phyloP scores from a whole-genome alignment of 805 yeast species.

The Candida endomychidarum region DNA sequence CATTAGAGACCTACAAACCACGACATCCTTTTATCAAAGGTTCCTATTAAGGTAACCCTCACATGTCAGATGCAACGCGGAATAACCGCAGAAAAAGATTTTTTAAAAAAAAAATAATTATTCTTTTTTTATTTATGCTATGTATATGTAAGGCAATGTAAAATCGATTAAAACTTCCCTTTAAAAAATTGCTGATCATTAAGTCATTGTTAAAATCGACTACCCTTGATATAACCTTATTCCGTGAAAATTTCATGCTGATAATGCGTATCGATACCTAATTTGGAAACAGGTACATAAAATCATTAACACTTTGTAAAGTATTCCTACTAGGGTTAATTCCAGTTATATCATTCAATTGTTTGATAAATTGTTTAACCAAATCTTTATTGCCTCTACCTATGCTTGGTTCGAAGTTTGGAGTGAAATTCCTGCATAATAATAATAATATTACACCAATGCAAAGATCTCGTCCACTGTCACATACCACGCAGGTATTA shows the following conservation, averaged over 20 bases:
- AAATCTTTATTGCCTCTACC: slow-evolving; percentile 43
- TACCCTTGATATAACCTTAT: too few species aligned
- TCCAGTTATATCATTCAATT: slow-evolving; percentile 45
- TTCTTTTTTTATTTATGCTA: too few species aligned
- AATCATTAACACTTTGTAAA: slow-evolving; percentile 64
- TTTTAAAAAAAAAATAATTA: too few species aligned
- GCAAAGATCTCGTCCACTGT: slow-evolving; percentile 65
- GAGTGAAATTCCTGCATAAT: slow-evolving; percentile 46
- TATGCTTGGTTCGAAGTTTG: slow-evolving; percentile 35
- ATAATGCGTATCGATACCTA: neutral
- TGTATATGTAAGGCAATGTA: too few species aligned
- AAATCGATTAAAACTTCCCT: too few species aligned
- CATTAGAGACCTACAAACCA: too few species aligned
- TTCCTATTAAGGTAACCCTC: too few species aligned
- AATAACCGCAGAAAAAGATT: too few species aligned
- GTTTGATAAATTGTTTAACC: slow-evolving; percentile 56
- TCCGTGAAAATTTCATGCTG: neutral
- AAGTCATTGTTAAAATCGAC: too few species aligned
- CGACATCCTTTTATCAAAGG: too few species aligned
- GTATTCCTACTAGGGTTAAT: slow-evolving; percentile 79
- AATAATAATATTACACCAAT: slow-evolving; percentile 57
- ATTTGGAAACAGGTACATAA: slow-evolving; percentile 10
- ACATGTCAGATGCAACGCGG: too few species aligned
- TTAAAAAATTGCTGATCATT: too few species aligned
- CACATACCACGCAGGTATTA: slow-evolving; percentile 50